These are phyloP conservation scores for Diaporthe sp. DNA, from an alignment of 2,329 filamentous ascomycete genomes.

Conservation along the genomic window DNA sequence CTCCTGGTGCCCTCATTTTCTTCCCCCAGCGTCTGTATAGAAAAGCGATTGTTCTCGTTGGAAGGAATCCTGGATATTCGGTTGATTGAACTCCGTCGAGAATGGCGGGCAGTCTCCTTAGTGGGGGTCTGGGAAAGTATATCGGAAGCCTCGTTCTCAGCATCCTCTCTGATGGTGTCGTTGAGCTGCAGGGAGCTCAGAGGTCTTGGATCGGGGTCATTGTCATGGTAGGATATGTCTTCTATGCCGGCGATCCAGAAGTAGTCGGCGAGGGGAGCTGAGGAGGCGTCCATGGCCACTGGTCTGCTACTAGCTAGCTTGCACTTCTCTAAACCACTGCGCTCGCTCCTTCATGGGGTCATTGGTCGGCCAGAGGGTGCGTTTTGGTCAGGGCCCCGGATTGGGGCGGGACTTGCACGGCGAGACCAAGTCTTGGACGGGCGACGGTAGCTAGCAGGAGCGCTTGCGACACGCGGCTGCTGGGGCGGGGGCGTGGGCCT, in stretches of 20 bases:
- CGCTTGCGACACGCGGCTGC: constrained; percentile 1
- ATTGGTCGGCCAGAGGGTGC: constrained; percentile 34
- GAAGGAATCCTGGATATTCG: constrained; percentile 68
- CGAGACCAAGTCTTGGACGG: constrained; percentile 30
- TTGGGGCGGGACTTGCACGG: constrained; percentile 34
- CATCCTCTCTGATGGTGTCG: constrained; percentile 74
- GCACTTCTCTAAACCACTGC: constrained; percentile 33
- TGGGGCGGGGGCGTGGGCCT: constrained; percentile 25
- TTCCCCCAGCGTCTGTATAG: constrained; percentile 67
- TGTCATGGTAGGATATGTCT: constrained; percentile 75
- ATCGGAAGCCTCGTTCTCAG: constrained; percentile 65
- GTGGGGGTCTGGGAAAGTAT: constrained; percentile 47
- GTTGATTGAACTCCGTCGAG: constrained; percentile 72
- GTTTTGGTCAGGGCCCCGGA: constrained; percentile 29
- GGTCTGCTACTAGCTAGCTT: constrained; percentile 36
- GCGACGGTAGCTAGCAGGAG: constrained; percentile 11
- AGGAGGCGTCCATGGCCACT: constrained; percentile 72
- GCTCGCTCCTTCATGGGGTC: constrained; percentile 40
- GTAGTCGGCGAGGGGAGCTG: constrained; percentile 79
- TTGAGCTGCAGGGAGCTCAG: constrained; percentile 61
- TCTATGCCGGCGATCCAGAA: constrained; percentile 83
- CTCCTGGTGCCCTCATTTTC: constrained; percentile 72
- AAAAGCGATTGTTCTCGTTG: constrained; percentile 61
- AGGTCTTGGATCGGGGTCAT: constrained; percentile 49
- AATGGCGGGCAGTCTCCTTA: constrained; percentile 66